Base-by-base conservation (phyloP, 176 grass and related monocot species). In the Triticum turgidum region DNA sequence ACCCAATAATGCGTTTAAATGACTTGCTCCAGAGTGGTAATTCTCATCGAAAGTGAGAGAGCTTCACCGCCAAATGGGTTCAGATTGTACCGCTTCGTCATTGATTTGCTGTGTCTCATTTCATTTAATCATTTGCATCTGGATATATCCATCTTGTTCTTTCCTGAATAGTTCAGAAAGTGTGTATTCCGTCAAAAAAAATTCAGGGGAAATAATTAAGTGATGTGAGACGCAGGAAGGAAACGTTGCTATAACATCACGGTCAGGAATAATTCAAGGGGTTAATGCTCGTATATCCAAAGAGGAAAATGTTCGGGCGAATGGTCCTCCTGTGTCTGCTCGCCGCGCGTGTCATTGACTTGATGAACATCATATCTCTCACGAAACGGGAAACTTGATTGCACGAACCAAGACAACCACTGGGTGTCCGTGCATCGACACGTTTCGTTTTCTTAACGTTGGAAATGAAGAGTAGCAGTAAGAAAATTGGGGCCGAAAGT, bases 181-280 rank as follows among this genome's bases (percentile, higher is more conserved):
- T 21, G 65, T 18, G 70, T 25, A 62, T 71, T 72, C 49, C 35
- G 49, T 52, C 24, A 24, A 24, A 24, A 24, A 24, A 24, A 24
- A 24, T 24, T 24, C 24, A 21, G 2, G 18, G 18, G 2, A 58
- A 58, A 58, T 58, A 3, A 58, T 58, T 58, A 6, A 56, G 52
- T 7, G 15, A 0, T 5, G 17, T 18, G 15, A 56, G 15, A 21
- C 18, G 54, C 2, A 21, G 54, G 18, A 21, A 21, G 6, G 54
- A 8, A 58, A 21, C 54, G 54, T 58, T 58, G 54, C 54, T 21
- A 20, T 58, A 21, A 20, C 54, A 58, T 58, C 54, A 58, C 54
- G 54, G 6, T 58, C 54, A 7, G 18, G 54, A 69, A 61, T 82
- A 47, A 74, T 83, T 29, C 34, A 77, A 54, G 63, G 86, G 61